These are phyloP conservation scores for Ophiostoma quercus DNA, from an alignment of 2,329 filamentous ascomycete species.

Conservation along the genomic window DNA sequence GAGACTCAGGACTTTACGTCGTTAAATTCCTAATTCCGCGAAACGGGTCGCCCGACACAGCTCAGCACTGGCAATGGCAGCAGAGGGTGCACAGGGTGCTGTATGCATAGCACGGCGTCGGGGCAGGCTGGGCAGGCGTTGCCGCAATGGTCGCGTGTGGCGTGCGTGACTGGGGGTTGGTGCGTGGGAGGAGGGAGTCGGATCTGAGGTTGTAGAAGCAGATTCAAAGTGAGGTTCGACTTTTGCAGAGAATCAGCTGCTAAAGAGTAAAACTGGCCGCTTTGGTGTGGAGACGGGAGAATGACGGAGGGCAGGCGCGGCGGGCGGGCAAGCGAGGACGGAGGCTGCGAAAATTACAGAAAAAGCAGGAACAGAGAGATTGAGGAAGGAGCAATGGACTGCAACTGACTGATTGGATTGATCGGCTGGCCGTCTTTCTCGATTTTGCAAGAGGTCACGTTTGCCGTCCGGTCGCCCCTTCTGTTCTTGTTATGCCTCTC, in stretches of 20 bases:
- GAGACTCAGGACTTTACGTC: constrained; percentile 3
- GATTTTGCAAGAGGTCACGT: constrained; percentile 15
- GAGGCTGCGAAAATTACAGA: not conserved
- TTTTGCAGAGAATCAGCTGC: not conserved
- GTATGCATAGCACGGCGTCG: constrained; percentile 24
- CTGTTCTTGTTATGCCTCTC: not conserved
- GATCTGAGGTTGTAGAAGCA: not conserved
- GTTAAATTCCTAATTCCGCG: constrained; percentile 24
- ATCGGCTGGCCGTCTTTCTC: not conserved
- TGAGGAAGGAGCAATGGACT: not conserved
- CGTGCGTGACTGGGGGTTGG: not conserved
- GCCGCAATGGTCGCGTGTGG: constrained; percentile 13
- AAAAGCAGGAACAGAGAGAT: not conserved
- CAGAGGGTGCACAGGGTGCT: constrained; percentile 17
- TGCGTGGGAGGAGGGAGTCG: not conserved
- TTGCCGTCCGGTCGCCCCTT: constrained; percentile 10
- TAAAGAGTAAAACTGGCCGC: not conserved
- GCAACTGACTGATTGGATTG: not conserved
- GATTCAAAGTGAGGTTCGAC: not conserved
- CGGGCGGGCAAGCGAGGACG: constrained; percentile 4
- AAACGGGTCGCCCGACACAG: constrained; percentile 21
- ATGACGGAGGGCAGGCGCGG: constrained; percentile 6
- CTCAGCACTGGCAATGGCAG: constrained; percentile 20
- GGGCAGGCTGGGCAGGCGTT: constrained; percentile 23
- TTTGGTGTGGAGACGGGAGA: not conserved